Conservation (phyloP, 805 yeast species). For the Tetrapisispora namnaoensis region DNA sequence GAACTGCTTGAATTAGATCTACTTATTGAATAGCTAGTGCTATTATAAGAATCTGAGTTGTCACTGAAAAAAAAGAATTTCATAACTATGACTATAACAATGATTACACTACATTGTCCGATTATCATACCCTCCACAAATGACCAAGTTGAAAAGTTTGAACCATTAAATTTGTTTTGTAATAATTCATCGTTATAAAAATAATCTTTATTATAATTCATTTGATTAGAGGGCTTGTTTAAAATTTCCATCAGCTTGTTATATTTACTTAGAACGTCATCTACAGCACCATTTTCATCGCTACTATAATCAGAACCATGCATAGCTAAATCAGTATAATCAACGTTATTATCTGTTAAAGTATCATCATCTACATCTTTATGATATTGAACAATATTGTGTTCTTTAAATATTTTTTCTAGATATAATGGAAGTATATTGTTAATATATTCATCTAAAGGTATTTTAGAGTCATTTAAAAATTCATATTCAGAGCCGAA, state of each 20-base stretch:
- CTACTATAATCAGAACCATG: not conserved
- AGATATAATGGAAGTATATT: constrained; percentile 30
- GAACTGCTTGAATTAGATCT: not conserved
- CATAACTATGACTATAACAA: constrained; percentile 53
- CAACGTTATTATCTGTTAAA: constrained; percentile 11
- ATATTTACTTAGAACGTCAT: constrained; percentile 1
- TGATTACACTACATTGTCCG: constrained; percentile 65
- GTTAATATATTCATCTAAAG: constrained; percentile 32
- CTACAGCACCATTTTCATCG: not conserved
- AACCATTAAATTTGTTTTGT: not conserved
- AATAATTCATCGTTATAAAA: not conserved
- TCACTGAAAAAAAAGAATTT: constrained; percentile 73
- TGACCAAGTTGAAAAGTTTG: constrained; percentile 39
- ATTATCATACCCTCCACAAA: constrained; percentile 66
- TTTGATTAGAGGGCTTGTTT: not conserved
- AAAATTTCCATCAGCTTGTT: not conserved
- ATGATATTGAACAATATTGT: not conserved
- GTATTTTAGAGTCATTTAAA: constrained; percentile 19
- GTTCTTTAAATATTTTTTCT: constrained; percentile 21
- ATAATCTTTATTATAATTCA: not conserved
- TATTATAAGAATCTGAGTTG: constrained; percentile 31
- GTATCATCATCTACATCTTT: not conserved
- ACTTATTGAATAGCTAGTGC: not conserved
- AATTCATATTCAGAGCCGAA: not conserved
- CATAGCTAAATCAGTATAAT: not conserved